Percentiles rank a stretch among this genome's conserved stretches.
Conservation (phyloP, 345 rosid species). For the Camelina sativa region DNA sequence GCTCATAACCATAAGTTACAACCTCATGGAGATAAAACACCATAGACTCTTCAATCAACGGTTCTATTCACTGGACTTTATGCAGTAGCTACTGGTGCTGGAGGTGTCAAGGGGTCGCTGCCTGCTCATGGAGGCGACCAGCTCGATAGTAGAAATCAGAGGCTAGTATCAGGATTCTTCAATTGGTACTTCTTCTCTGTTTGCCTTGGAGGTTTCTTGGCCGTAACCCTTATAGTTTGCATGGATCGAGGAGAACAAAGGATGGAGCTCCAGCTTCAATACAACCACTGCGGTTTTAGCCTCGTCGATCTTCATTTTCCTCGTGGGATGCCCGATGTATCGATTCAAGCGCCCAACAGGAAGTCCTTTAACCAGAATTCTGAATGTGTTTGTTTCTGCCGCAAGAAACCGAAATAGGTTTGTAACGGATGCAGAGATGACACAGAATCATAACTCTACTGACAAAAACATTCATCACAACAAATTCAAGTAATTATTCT, state of each 20-base stretch:
- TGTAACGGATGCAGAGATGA: constrained; percentile 20
- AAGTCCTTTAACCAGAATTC: constrained; percentile 52
- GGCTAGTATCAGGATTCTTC: constrained; percentile 56
- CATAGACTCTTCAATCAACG: constrained; percentile 45
- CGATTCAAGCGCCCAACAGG: constrained; percentile 55
- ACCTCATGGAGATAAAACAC: constrained; percentile 45
- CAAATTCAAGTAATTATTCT: constrained; percentile 50
- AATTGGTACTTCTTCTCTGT: constrained; percentile 65
- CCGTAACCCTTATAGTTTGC: constrained; percentile 54
- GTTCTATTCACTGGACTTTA: constrained; percentile 57
- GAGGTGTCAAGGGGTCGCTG: constrained; percentile 65
- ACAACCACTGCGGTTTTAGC: constrained; percentile 39
- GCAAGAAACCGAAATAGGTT: constrained; percentile 50
- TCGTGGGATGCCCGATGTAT: constrained; percentile 52
- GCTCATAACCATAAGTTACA: constrained; percentile 48
- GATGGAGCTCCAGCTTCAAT: constrained; percentile 57
- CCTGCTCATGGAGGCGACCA: constrained; percentile 78
- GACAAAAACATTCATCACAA: constrained; percentile 37
- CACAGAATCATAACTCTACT: constrained; percentile 14
- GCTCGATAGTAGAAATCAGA: constrained; percentile 46
- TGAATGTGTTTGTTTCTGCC: constrained; percentile 55
- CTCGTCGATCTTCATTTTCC: constrained; percentile 50
- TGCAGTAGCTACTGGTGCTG: constrained; percentile 57
- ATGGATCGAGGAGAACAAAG: constrained; percentile 68
- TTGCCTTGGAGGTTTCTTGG: constrained; percentile 54